phyloP scores from a whole-genome alignment of 2,329 filamentous ascomycete species.

The Fusarium nanum region DNA sequence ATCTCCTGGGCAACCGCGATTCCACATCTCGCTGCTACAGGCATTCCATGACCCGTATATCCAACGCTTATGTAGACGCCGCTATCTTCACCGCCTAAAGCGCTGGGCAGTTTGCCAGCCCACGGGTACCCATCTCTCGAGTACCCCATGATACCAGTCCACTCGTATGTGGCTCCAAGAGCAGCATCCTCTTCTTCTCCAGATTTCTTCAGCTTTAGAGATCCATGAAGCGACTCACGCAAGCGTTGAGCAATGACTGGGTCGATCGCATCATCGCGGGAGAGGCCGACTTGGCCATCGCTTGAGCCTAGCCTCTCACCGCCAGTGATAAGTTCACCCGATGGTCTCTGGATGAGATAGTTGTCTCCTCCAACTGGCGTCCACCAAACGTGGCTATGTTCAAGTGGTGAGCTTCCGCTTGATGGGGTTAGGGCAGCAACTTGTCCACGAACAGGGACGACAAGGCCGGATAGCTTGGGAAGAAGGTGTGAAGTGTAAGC shows the following conservation, averaged over 20 bases:
- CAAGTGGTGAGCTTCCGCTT: slow-evolving; percentile 53
- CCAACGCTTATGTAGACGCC: slow-evolving; percentile 74
- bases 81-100: slow-evolving; percentile 56
- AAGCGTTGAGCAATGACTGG: slow-evolving; percentile 67
- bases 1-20: slow-evolving; percentile 73
- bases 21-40: slow-evolving; percentile 74
- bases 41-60: slow-evolving; percentile 83
- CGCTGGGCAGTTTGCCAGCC: slow-evolving; percentile 73
- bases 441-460: slow-evolving; percentile 82
- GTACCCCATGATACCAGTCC: slow-evolving; percentile 86
- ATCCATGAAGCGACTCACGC: slow-evolving; percentile 55
- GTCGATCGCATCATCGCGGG: slow-evolving; percentile 70
- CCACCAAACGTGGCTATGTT: slow-evolving; percentile 73
- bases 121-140: slow-evolving; percentile 75
- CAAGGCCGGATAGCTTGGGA: slow-evolving; percentile 74
- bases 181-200: slow-evolving; percentile 55
- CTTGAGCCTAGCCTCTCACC: slow-evolving; percentile 71
- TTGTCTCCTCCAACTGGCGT: slow-evolving; percentile 67
- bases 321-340: slow-evolving; percentile 73
- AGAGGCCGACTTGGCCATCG: slow-evolving; percentile 62
- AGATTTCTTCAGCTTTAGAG: slow-evolving; percentile 56
- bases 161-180: slow-evolving; percentile 69
- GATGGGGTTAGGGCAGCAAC: slow-evolving; percentile 75
- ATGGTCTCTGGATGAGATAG: slow-evolving; percentile 78
- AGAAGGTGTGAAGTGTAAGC: slow-evolving; percentile 83